Conservation (phyloP, 768 basidiomycete genomes). For the Neoboletus brunneissimus region DNA sequence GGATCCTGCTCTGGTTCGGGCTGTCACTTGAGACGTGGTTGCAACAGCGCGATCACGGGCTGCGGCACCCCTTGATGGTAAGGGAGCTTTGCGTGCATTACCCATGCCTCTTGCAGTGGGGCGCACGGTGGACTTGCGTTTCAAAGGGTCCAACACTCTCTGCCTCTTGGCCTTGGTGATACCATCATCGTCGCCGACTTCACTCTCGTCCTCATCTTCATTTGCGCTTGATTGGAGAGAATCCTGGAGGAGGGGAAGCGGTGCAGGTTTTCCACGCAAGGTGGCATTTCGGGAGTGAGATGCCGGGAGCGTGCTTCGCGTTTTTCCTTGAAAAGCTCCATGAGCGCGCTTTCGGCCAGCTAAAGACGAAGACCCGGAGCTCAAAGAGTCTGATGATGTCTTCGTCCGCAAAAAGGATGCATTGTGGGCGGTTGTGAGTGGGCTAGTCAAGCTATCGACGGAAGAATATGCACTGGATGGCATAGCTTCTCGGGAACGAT, state of each 20-base stretch:
- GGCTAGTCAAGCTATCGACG: constrained; percentile 28
- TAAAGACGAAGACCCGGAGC: constrained; percentile 36
- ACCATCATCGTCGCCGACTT: constrained; percentile 5
- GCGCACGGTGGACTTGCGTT: constrained; percentile 28
- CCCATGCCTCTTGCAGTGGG: constrained; percentile 15
- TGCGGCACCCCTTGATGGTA: constrained; percentile 9
- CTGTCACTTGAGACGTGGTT: constrained; percentile 8
- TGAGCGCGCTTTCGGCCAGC: constrained; percentile 43
- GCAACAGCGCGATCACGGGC: constrained; percentile 10
- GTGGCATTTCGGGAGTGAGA: constrained; percentile 25
- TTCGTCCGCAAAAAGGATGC: constrained; percentile 38
- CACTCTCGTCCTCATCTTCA: constrained; percentile 21
- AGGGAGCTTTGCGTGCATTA: constrained; percentile 12
- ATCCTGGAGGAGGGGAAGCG: constrained; percentile 7
- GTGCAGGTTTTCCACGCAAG: constrained; percentile 22
- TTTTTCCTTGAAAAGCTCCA: constrained; percentile 6
- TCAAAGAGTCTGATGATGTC: constrained; percentile 43
- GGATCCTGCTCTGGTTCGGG: constrained; percentile 12
- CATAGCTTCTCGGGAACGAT: constrained; percentile 27
- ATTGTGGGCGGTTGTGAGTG: constrained; percentile 39
- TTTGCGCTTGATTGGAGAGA: constrained; percentile 20
- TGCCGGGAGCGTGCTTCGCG: not conserved
- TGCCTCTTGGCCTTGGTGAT: constrained; percentile 23
- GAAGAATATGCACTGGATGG: constrained; percentile 25
- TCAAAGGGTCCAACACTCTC: constrained; percentile 24